A percentile compares a stretch with the other conserved stretches of the same genome.
These are phyloP conservation scores for Chlorella sp. DNA, from an alignment of 139 green algal genomes.

Conservation along the genomic window DNA sequence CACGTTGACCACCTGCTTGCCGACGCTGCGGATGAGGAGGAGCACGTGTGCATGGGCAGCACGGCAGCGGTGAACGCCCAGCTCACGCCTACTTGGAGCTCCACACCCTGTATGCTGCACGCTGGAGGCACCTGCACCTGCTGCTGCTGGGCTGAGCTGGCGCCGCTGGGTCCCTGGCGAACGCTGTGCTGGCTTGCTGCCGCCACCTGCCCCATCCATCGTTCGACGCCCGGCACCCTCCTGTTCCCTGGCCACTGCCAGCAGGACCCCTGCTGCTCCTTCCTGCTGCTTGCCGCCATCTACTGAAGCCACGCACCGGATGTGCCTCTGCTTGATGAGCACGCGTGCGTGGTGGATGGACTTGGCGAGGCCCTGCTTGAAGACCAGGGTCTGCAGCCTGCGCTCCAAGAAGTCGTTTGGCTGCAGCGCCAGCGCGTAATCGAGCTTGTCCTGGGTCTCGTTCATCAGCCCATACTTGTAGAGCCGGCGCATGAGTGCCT, in stretches of 20 bases:
- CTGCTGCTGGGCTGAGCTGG: not conserved
- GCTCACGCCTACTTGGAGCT: too few relatives aligned
- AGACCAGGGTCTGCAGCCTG: slow-evolving; percentile 95
- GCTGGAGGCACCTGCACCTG: too few relatives aligned
- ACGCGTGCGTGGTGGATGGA: slow-evolving; percentile 98
- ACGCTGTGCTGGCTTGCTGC: too few relatives aligned
- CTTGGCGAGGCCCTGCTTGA: slow-evolving; percentile 99
- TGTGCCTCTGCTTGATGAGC: slow-evolving; percentile 97
- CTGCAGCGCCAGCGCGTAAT: slow-evolving; percentile 98
- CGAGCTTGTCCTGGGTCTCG: slow-evolving; percentile 94
- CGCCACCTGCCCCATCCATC: too few relatives aligned
- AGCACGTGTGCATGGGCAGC: too few relatives aligned
- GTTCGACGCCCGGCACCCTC: too few relatives aligned
- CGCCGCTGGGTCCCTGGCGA: not conserved
- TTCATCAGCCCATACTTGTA: slow-evolving; percentile 96
- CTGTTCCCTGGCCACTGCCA: too few relatives aligned
- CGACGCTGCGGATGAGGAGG: slow-evolving; percentile 70
- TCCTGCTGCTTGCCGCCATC: too few relatives aligned
- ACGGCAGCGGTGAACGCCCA: too few relatives aligned
- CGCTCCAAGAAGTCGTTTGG: slow-evolving; percentile 87
- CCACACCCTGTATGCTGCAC: too few relatives aligned
- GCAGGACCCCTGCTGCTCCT: not conserved
- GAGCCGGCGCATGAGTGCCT: slow-evolving; percentile 92
- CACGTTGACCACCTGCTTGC: slow-evolving; percentile 99
- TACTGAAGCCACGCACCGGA: slow-evolving; percentile 60